A percentile compares a stretch with the other conserved stretches of the same genome.
These are phyloP conservation scores for Trichoderma sp. DNA, from an alignment of 2,329 filamentous ascomycete genomes.

Conservation along the genomic window DNA sequence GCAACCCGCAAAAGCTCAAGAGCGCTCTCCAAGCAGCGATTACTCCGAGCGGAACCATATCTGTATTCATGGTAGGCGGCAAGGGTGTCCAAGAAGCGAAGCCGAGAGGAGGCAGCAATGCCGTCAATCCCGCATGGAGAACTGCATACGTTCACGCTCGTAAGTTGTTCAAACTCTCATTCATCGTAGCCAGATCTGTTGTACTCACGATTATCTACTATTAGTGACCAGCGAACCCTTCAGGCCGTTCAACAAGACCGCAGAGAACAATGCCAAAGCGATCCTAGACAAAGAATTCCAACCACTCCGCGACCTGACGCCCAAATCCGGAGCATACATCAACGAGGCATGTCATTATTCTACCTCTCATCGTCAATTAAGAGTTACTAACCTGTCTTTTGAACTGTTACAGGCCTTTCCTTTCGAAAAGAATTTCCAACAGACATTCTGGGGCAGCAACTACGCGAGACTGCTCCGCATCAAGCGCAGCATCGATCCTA, in stretches of 20 bases:
- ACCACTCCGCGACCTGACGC: constrained; percentile 39
- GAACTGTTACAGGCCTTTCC: constrained; percentile 31
- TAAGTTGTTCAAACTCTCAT: constrained; percentile 27
- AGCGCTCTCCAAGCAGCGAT: constrained; percentile 38
- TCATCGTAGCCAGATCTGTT: accelerated
- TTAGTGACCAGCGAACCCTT: constrained; percentile 31
- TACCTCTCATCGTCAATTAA: accelerated
- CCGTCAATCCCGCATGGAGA: constrained; percentile 52
- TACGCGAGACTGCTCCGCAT: constrained; percentile 44
- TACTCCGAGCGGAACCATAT: constrained; percentile 28
- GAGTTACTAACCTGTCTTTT: neutral
- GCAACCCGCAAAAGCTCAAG: constrained; percentile 34
- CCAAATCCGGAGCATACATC: constrained; percentile 42
- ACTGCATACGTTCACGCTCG: constrained; percentile 41
- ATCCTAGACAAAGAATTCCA: constrained; percentile 31
- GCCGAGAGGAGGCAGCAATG: constrained; percentile 44
- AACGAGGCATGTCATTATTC: constrained; percentile 40
- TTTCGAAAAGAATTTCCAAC: constrained; percentile 38
- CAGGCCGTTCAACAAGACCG: constrained; percentile 33
- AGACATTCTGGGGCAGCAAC: constrained; percentile 44
- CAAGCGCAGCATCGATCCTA: constrained; percentile 46
- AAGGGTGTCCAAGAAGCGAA: constrained; percentile 43
- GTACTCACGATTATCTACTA: neutral
- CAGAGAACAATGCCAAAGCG: constrained; percentile 27
- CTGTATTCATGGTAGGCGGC: constrained; percentile 42